Evolutionary conservation across 2,329 filamentous ascomycete genomes (phyloP).

Genomic region (Lomentospora prolificans): DNA sequence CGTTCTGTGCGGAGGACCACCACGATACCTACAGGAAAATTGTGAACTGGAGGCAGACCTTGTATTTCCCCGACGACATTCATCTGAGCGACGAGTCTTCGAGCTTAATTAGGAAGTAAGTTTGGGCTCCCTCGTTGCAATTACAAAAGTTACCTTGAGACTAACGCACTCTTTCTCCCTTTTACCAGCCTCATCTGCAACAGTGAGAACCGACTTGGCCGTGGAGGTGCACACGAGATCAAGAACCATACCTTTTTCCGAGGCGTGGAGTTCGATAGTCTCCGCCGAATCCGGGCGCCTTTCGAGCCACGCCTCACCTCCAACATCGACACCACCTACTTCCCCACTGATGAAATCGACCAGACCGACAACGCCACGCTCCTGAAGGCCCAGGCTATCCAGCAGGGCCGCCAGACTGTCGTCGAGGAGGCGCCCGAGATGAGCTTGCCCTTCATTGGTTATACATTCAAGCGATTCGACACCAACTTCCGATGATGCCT

Average conservation of each 20-base stretch:
- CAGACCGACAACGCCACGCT: conserved; percentile 88
- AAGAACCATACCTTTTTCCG: conserved; percentile 94
- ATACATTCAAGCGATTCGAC: conserved; percentile 87
- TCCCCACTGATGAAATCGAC: conserved; percentile 97
- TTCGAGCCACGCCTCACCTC: conserved; percentile 92
- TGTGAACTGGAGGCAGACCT: conserved; percentile 90
- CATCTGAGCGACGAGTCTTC: conserved; percentile 82
- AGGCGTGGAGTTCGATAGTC: conserved; percentile 86
- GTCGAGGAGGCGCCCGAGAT: conserved; percentile 79
- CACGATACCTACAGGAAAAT: conserved; percentile 99
- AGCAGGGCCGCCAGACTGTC: conserved; percentile 40
- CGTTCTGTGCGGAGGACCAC: conserved; percentile 95
- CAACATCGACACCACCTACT: conserved; percentile 94
- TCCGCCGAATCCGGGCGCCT: conserved; percentile 86
- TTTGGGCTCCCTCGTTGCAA: conserved; percentile 7
- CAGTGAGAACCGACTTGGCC: conserved; percentile 81
- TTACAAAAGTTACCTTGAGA: not conserved
- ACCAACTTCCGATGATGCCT: conserved; percentile 49
- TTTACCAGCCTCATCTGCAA: conserved; percentile 78
- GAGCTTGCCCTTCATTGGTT: conserved; percentile 66
- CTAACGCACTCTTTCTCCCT: conserved; percentile 9
- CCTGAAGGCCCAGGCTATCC: conserved; percentile 72
- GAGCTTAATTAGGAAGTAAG: conserved; percentile 81
- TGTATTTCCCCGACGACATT: conserved; percentile 96
- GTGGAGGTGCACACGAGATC: conserved; percentile 80